Conservation (phyloP, 345 rosid genomes). For the Eucalyptus curtisii region DNA sequence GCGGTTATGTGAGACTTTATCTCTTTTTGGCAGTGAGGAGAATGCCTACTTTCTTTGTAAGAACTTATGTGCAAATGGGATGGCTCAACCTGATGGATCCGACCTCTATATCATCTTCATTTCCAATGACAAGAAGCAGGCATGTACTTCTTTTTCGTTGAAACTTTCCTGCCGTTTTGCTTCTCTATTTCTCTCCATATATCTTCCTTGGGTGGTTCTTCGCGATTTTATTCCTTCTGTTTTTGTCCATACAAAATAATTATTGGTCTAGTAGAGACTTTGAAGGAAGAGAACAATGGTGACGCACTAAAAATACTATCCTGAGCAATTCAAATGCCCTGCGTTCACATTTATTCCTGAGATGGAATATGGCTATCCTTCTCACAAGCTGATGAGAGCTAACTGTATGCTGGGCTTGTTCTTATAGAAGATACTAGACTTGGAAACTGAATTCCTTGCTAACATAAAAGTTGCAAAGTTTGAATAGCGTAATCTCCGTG, state of each 20-base stretch:
- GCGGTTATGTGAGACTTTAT: background rate
- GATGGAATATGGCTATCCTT: background rate
- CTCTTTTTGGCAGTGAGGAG: constrained; percentile 45
- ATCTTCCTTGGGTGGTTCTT: background rate
- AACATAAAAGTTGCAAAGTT: background rate
- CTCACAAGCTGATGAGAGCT: background rate
- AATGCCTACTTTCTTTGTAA: constrained; percentile 72
- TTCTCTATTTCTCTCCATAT: background rate
- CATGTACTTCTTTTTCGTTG: background rate
- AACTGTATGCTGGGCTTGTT: background rate
- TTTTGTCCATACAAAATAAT: background rate
- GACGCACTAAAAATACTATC: background rate
- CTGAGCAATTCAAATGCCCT: background rate
- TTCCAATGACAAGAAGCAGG: constrained; percentile 60
- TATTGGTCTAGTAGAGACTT: background rate
- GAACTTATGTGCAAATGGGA: constrained; percentile 36
- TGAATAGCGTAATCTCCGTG: background rate
- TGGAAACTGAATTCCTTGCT: background rate
- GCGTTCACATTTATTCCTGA: background rate
- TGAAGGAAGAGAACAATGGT: background rate
- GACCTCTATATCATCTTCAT: constrained; percentile 71
- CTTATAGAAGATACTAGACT: background rate
- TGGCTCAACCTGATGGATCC: constrained; percentile 40
- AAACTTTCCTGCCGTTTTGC: background rate
- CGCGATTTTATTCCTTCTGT: background rate